phyloP scores from a whole-genome alignment of 257 asterid genomes.

The Eustoma russellianum region DNA sequence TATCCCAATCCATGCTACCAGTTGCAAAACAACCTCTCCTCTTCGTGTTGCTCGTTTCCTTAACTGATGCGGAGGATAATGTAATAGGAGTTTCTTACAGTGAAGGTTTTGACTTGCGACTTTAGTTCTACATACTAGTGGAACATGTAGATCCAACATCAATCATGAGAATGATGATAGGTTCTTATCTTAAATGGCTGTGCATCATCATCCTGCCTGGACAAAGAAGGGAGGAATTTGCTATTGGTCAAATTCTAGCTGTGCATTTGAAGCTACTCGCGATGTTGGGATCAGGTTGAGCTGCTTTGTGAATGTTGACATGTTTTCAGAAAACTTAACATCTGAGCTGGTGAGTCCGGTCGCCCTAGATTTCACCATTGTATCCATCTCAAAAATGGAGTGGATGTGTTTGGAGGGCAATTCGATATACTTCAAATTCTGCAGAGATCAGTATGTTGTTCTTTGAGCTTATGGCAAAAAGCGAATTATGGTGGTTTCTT shows the following conservation, averaged over 20 bases:
- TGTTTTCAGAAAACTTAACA: background rate
- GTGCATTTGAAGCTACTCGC: background rate
- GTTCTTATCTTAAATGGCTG: background rate
- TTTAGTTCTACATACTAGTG: background rate
- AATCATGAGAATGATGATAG: background rate
- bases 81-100: background rate
- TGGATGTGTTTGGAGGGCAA: too few relatives aligned
- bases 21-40: slow-evolving; percentile 43
- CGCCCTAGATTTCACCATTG: too few relatives aligned
- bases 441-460: too few relatives aligned
- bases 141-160: background rate
- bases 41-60: slow-evolving; percentile 28
- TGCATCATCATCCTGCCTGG: background rate
- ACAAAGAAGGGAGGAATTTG: background rate
- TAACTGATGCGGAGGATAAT: background rate
- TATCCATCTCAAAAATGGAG: too few relatives aligned
- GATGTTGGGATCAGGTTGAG: background rate
- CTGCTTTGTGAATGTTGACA: background rate
- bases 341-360: background rate
- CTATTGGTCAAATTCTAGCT: background rate
- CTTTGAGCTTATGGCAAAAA: too few relatives aligned
- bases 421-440: too few relatives aligned
- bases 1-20: slow-evolving; percentile 68
- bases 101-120: background rate
- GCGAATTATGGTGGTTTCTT: background rate